A percentile compares a stretch with the other conserved stretches of the same genome.
Conservation (phyloP, 108 stramenopile species). For the Nannochloropsis gaditana region DNA sequence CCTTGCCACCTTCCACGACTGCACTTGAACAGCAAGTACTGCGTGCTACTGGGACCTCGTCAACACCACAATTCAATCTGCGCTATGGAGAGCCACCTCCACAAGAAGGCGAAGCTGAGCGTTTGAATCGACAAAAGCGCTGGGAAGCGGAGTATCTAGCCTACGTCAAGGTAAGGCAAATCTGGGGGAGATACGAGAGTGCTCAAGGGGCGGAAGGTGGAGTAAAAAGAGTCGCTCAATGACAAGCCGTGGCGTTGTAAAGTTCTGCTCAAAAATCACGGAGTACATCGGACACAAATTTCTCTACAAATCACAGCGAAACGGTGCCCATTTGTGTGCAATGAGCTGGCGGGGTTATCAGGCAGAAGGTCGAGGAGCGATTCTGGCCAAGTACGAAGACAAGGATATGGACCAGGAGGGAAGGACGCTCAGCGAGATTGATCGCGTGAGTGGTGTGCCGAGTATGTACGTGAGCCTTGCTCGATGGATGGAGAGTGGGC, state of each 20-base stretch:
- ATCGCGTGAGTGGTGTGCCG: conserved; percentile 17
- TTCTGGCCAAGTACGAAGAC: not conserved
- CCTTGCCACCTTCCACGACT: too few relatives aligned
- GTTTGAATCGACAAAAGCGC: not conserved
- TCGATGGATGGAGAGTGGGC: conserved; percentile 12
- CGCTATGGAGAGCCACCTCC: conserved; percentile 4
- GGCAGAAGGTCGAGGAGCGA: not conserved
- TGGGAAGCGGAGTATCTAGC: conserved; percentile 1
- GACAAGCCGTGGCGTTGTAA: too few relatives aligned
- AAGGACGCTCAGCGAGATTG: not conserved
- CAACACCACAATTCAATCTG: conserved; percentile 16
- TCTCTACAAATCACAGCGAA: not conserved
- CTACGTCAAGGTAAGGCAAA: not conserved
- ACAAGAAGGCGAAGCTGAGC: not conserved
- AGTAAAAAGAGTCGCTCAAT: too few relatives aligned
- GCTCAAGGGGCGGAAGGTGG: not conserved
- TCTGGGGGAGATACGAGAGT: not conserved
- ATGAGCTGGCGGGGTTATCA: conserved; percentile 16
- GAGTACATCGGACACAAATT: not conserved
- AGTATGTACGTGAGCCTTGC: conserved; percentile 14
- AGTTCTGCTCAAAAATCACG: too few relatives aligned
- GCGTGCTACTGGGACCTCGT: not conserved
- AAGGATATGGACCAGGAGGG: not conserved
- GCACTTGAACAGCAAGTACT: too few relatives aligned
- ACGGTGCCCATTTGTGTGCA: conserved; percentile 16